Percentiles rank a stretch among this genome's conserved stretches.
phyloP scores from a whole-genome alignment of 495 filamentous ascomycete species.

The Beverwykella pulmonaria region DNA sequence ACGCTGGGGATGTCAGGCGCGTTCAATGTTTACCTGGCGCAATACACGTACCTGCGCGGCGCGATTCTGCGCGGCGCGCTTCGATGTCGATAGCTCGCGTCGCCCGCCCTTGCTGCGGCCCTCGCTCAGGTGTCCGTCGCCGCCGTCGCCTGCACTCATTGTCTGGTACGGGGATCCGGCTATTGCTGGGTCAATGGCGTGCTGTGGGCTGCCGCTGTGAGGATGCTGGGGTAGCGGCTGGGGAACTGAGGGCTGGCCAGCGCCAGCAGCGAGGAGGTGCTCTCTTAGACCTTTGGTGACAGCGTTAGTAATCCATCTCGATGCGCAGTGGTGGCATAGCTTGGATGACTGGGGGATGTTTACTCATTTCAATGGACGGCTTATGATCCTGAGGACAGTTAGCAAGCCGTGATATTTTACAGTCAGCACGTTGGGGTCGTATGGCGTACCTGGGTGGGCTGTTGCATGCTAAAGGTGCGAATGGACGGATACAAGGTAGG shows the following conservation, averaged over 20 bases:
- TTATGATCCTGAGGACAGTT: constrained; percentile 35
- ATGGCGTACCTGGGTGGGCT: constrained; percentile 38
- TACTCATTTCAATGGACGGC: constrained; percentile 41
- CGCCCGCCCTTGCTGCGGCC: constrained; percentile 57
- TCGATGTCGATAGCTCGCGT: constrained; percentile 89
- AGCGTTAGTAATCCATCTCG: constrained; percentile 32
- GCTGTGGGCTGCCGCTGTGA: constrained; percentile 39
- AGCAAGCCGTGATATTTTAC: constrained; percentile 8
- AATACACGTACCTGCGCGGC: constrained; percentile 79
- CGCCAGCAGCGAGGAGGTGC: constrained; percentile 47
- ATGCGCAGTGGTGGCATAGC: background rate
- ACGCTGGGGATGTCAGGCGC: constrained; percentile 58
- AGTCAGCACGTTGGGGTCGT: constrained; percentile 18
- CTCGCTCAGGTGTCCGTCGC: constrained; percentile 41
- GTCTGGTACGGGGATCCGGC: constrained; percentile 34
- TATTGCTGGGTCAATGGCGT: constrained; percentile 47
- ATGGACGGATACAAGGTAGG: constrained; percentile 34
- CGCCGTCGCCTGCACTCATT: constrained; percentile 42
- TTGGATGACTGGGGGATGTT: too few relatives aligned
- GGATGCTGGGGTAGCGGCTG: constrained; percentile 19
- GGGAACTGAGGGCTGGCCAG: constrained; percentile 32
- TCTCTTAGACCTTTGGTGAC: constrained; percentile 45
- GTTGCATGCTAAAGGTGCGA: constrained; percentile 33
- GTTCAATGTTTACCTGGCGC: background rate
- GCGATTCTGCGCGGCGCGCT: constrained; percentile 94